Evolutionary conservation across 192 early-diverging fungal species (phyloP).

Genomic region (Podila verticillata): DNA sequence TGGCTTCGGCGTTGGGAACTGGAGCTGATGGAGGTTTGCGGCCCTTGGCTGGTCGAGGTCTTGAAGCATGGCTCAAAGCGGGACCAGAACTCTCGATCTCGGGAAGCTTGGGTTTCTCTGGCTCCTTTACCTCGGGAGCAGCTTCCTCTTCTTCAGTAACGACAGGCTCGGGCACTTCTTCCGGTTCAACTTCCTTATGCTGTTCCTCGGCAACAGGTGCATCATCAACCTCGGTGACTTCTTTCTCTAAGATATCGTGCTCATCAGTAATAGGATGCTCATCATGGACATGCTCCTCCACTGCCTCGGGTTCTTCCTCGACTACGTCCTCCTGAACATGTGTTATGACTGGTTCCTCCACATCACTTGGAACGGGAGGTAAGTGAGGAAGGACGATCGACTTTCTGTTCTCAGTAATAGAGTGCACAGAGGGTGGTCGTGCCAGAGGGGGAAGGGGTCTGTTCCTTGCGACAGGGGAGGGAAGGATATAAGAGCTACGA

Average conservation of each 20-base stretch:
- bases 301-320: constrained; percentile 7
- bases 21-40: constrained; percentile 39
- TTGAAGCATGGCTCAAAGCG: constrained; percentile 27
- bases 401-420: constrained; percentile 22
- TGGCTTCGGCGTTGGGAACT: constrained; percentile 31
- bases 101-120: constrained; percentile 48
- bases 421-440: constrained; percentile 48
- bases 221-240: background rate
- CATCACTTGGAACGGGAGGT: constrained; percentile 19
- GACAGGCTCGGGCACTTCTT: constrained; percentile 11
- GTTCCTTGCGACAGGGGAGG: constrained; percentile 32
- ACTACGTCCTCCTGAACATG: background rate
- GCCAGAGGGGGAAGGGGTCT: constrained; percentile 44
- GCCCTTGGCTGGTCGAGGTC: constrained; percentile 44
- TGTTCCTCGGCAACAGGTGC: constrained; percentile 1
- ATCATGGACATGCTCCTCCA: background rate
- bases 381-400: constrained; percentile 11
- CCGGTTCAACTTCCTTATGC: background rate
- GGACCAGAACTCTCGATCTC: constrained; percentile 42
- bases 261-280: constrained; percentile 12
- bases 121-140: constrained; percentile 26
- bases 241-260: background rate
- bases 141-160: constrained; percentile 5
- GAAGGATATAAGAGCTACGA: constrained; percentile 36
- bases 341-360: constrained; percentile 1